Evolutionary conservation across 139 green algal genomes (phyloP), one percentile per base, ranked within the genome.

Genomic region (Chlorella vulgaris): DNA sequence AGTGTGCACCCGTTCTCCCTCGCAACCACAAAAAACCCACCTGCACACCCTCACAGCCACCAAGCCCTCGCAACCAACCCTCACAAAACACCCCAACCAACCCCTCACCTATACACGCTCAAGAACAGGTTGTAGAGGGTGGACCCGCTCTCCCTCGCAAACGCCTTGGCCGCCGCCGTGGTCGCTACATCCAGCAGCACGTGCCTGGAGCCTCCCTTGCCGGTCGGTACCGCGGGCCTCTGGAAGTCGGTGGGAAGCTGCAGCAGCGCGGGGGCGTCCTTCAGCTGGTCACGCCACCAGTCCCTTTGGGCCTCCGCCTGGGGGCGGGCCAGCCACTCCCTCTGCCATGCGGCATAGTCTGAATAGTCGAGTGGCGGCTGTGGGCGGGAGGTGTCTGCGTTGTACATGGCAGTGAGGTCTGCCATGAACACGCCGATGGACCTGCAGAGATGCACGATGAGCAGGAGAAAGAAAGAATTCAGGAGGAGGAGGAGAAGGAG

Each of bases 331-430:
- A 62, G 18, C 28, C 35, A 28, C 22, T 76, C 33, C 15, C 63
- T n/a, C 47, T 83, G 78, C 78, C 78, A 83, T 39, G 31, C 43
- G 15, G 63, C 63, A 66, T 40, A 83, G 35, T 76, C 78, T 18
- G 63, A 39, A 38, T 83, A 83, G 1, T 51, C 50, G 55, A 60
- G n/a, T 10, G 50, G 51, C 24, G 22, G 24, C 60, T 36, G 60
- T 33, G 22, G 24, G 7, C 47, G 15, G 10, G 47, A 55, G 10
- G 60, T 7, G 28, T 29, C 60, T 13, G n/a, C 10, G 28, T 67
- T 67, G 60, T 67, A 67, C 24, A 67, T 29, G 24, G 60, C 60
- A 29, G 60, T 36, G 24, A 67, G 60, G 60, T 67, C 60, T 7
- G 7, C 13, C 47, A 55, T 24, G 47, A 55, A 55, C 47, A 55